Evolutionary conservation across 2,329 filamentous ascomycete genomes (phyloP), one percentile per base, ranked within the genome.

Genomic region (Seiridium cupressi): DNA sequence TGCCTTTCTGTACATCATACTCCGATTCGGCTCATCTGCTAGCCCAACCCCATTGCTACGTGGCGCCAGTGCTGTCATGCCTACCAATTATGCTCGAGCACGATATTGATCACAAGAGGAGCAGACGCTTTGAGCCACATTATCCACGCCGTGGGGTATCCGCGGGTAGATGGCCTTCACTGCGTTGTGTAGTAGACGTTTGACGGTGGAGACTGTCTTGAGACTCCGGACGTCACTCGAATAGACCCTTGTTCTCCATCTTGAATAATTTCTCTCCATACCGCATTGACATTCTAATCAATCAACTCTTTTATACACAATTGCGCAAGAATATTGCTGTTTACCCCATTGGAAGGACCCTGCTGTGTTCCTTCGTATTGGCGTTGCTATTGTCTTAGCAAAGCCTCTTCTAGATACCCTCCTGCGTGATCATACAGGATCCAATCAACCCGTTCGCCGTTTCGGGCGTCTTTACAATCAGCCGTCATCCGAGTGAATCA

Each of bases 281-380:
- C 40, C 51, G 46, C 57, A 11, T 44, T 49, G 57, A 44, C 46
- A 40, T 51, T 56, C n/a, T 42, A 57, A 18, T 60, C 57, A 53
- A 60, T 59, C 49, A 42, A 40, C 32, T 51, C 64, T 63, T 67
- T 70, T 48, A 47, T 44, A 55, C 58, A 36, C 48, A 51, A 55
- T 51, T 26, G 57, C 47, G 60, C 61, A 61, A 61, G 57, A 61
- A 59, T 42, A 60, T 35, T 32, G 38, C 32, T 53, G 59, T 61
- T 61, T 61, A 61, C 62, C 18, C 40, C 55, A 68, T 66, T 66
- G 62, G 62, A 59, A 68, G 66, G 63, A 62, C 63, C 56, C 60
- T 60, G 58, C 57, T 59, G 7, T 49, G 26, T 49, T 55, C 31
- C 36, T 42, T n/a, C 36, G 18, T 51, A 46, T 38, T 26, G 35